phyloP scores from a whole-genome alignment of 176 grass and related monocot genomes.

The Metroxylon sagu region DNA sequence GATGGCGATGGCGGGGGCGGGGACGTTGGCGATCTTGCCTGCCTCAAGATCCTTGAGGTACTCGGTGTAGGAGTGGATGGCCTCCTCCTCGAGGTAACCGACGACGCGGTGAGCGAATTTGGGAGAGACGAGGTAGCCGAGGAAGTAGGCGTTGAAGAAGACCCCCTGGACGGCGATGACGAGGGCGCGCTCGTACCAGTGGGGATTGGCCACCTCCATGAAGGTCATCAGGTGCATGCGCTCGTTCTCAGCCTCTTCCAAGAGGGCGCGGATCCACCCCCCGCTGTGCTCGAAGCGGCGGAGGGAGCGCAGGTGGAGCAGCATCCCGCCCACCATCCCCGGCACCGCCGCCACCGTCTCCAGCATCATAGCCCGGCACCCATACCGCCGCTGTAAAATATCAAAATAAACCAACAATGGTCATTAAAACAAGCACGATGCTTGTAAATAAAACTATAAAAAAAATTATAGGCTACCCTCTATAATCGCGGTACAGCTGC shows the following conservation, averaged over 20 bases:
- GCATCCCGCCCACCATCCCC: slow-evolving; percentile 87
- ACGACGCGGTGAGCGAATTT: slow-evolving; percentile 90
- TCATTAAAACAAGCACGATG: no score
- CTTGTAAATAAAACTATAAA: no score
- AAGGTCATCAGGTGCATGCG: slow-evolving; percentile 99
- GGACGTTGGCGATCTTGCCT: slow-evolving; percentile 52
- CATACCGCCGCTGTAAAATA: slow-evolving; percentile 41
- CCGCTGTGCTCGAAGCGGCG: slow-evolving; percentile 95
- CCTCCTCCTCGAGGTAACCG: slow-evolving; percentile 96
- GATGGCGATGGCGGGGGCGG: slow-evolving; percentile 84
- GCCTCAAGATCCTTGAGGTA: slow-evolving; percentile 77
- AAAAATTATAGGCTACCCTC: no score
- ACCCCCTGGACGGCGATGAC: slow-evolving; percentile 75
- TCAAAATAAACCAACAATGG: no score
- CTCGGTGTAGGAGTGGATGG: slow-evolving; percentile 82
- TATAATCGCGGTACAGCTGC: no score
- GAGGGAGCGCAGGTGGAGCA: slow-evolving; percentile 88
- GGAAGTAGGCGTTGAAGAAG: slow-evolving; percentile 94
- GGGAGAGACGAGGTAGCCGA: slow-evolving; percentile 76
- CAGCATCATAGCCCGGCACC: slow-evolving; percentile 63
- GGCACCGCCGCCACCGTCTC: slow-evolving; percentile 93
- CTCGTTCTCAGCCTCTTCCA: slow-evolving; percentile 99
- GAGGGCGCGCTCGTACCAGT: slow-evolving; percentile 82
- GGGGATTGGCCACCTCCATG: slow-evolving; percentile 66
- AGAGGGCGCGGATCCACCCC: slow-evolving; percentile 69